Conservation (phyloP, 371 early-diverging fungal species). For the Mortierella polycephala region DNA sequence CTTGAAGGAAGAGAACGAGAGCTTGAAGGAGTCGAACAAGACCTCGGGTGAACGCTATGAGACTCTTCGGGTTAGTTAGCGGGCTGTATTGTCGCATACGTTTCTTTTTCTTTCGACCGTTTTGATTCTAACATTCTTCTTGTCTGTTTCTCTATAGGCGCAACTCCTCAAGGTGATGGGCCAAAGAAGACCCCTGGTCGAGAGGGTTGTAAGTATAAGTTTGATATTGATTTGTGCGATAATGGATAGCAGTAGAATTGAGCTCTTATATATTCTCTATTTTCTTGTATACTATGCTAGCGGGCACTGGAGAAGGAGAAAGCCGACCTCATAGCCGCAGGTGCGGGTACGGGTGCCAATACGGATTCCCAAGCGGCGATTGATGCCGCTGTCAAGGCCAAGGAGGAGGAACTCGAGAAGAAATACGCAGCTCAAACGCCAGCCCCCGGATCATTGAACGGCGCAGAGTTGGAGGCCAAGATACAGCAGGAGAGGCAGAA, state of each 20-base stretch:
- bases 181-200: conserved; percentile 24
- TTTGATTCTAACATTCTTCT: background rate
- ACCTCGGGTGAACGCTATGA: conserved; percentile 25
- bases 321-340: background rate
- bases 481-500: conserved; percentile 36
- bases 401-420: conserved; percentile 33
- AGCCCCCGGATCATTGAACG: conserved; percentile 6
- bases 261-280: too few species aligned
- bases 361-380: conserved; percentile 18
- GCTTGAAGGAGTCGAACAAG: conserved; percentile 20
- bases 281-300: too few species aligned
- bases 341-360: background rate
- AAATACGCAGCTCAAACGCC: conserved; percentile 22
- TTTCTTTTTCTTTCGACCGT: background rate
- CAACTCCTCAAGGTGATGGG: conserved; percentile 5
- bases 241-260: too few species aligned
- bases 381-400: conserved; percentile 25
- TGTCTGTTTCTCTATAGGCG: background rate
- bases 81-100: background rate
- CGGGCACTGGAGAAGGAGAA: too few species aligned
- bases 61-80: conserved; percentile 16
- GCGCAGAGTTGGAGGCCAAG: conserved; percentile 17
- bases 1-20: conserved; percentile 37
- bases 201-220: conserved; percentile 16
- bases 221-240: background rate